Evolutionary conservation across 2,329 filamentous ascomycete genomes (phyloP).

Genomic region (Fusarium falciforme): DNA sequence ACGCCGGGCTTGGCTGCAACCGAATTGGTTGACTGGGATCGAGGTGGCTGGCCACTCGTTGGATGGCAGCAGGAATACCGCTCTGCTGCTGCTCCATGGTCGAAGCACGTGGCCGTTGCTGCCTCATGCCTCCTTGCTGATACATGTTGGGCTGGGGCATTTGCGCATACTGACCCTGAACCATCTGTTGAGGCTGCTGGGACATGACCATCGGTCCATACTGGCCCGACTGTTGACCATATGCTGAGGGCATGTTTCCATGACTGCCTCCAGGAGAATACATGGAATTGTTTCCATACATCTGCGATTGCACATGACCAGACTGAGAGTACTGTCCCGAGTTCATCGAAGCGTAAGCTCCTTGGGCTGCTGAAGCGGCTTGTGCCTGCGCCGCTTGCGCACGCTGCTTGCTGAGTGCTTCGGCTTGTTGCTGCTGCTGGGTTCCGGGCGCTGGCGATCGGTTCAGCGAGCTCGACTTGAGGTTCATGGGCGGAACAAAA

Average conservation of each 20-base stretch:
- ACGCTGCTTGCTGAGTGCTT: slow-evolving; percentile 92
- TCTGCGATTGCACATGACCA: slow-evolving; percentile 66
- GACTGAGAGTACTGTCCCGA: slow-evolving; percentile 61
- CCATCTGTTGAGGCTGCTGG: slow-evolving; percentile 74
- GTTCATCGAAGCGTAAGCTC: slow-evolving; percentile 68
- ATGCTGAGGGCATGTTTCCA: slow-evolving; percentile 73
- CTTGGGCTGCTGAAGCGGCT: slow-evolving; percentile 74
- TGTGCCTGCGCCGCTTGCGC: slow-evolving; percentile 78
- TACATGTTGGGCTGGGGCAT: slow-evolving; percentile 68
- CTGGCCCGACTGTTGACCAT: slow-evolving; percentile 76
- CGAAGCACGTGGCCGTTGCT: slow-evolving; percentile 87
- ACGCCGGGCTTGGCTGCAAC: slow-evolving; percentile 93
- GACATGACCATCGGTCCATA: slow-evolving; percentile 82
- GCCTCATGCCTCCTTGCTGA: slow-evolving; percentile 73
- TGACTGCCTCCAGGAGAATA: slow-evolving; percentile 71
- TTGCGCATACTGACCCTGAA: slow-evolving; percentile 71
- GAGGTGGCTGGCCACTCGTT: slow-evolving; percentile 94
- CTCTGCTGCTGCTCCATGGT: slow-evolving; percentile 97
- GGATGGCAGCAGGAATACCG: slow-evolving; percentile 91
- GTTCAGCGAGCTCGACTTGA: slow-evolving; percentile 87
- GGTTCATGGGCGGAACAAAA: slow-evolving; percentile 96
- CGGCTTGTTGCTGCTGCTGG: slow-evolving; percentile 94
- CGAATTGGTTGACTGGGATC: slow-evolving; percentile 95
- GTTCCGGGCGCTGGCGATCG: slow-evolving; percentile 92
- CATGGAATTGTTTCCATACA: slow-evolving; percentile 87